Evolutionary conservation across 805 yeast species (phyloP), one percentile per base, ranked within the genome.

Genomic region (Pichia thaimueangensis): DNA sequence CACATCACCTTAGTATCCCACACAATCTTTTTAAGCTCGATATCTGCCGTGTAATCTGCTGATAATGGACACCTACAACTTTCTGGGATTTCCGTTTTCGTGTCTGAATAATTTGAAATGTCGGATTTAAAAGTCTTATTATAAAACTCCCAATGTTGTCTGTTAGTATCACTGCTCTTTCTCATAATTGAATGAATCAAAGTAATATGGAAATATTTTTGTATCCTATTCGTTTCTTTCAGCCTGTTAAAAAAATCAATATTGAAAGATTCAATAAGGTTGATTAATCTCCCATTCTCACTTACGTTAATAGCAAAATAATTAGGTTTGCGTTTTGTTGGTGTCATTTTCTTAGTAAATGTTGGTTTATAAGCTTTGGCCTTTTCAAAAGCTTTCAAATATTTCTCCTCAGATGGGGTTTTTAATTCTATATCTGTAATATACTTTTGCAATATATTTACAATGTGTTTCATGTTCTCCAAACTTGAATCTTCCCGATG

Each of bases 191-290:
- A 29, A 54, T 84, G 94, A 5, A 75, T 67, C 34, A 84, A 55
- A 0, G 95, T 86, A 3, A 85, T 73, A 55, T 86, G 95, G 50
- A 84, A 80, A 23, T 68, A 68, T 0, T 55, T 39, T 48, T 78
- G 86, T 1, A 81, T 57, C 27, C 78, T 60, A 1, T 59, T 54
- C 0, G 37, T 42, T 1, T 54, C 40, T 27, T 63, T 49, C 11
- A 76, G 44, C 16, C 36, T 35, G 5, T 27, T 21, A 3, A 27
- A 29, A 27, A 43, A 41, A 22, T 36, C 41, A 16, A 43, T 37
- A 5, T 32, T 21, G 7, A 19, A 27, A 19, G 33, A 17, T 8
- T 19, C 24, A 22, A 40, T 17, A 5, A 33, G 5, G n/a, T 15
- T 16, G 9, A 32, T n/a, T 6, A 39, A 17, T 3, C 28, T 6